These are phyloP conservation scores for Aspergillus leporis DNA, from an alignment of 495 filamentous ascomycete genomes.

Conservation along the genomic window DNA sequence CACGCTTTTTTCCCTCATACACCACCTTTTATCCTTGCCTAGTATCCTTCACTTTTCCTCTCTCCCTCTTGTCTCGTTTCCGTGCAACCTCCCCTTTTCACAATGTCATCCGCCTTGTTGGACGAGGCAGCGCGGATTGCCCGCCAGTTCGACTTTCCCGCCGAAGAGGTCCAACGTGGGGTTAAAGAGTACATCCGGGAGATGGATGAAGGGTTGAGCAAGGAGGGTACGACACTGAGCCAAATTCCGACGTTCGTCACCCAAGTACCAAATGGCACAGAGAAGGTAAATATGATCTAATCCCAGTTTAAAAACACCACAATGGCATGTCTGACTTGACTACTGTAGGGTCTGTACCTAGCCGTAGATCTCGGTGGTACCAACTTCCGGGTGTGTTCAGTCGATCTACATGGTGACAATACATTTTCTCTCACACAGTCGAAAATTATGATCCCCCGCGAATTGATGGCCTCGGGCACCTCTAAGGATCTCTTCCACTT, in stretches of 20 bases:
- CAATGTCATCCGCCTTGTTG: conserved; percentile 55
- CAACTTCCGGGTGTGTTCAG: conserved; percentile 96
- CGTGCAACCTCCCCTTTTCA: conserved; percentile 12
- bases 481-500: conserved; percentile 90
- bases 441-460: conserved; percentile 86
- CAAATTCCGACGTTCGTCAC: conserved; percentile 99
- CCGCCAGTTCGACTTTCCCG: conserved; percentile 80
- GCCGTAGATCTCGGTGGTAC: conserved; percentile 96
- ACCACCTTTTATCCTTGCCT: conserved; percentile 2
- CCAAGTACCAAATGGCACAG: conserved; percentile 92
- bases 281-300: conserved; percentile 61
- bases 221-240: conserved; percentile 76
- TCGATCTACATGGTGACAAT: conserved; percentile 85
- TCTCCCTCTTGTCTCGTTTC: not conserved
- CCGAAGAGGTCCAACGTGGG: conserved; percentile 73
- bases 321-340: conserved; percentile 6
- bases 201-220: conserved; percentile 82
- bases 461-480: conserved; percentile 87
- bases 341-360: conserved; percentile 79
- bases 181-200: conserved; percentile 83
- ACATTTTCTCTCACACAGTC: conserved; percentile 89
- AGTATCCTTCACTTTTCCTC: not conserved
- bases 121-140: conserved; percentile 77
- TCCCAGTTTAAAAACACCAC: not conserved
- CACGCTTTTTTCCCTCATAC: conserved; percentile 9